Base-by-base conservation (phyloP, 805 yeast genomes). In the Metschnikowia santaceciliae region DNA sequence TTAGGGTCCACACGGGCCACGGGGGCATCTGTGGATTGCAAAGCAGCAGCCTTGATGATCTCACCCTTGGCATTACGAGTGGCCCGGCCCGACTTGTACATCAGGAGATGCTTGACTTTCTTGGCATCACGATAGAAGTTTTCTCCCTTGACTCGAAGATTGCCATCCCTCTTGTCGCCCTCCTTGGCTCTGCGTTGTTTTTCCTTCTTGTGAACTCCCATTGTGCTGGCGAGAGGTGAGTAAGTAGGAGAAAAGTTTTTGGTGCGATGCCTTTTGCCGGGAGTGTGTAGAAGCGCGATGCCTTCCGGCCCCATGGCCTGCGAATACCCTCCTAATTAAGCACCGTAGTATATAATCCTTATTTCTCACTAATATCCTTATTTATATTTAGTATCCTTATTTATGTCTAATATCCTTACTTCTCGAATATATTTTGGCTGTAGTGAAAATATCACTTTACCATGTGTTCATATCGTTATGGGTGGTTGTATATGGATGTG, bases 171-270 rank as follows among this genome's bases (percentile, higher is more conserved):
- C 59, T 82, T 76, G 61, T 85, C 88, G 49, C 86, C 86, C 66
- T 90, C 88, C 64, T 96, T 86, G 51, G 78, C 77, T 65, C 97
- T 82, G 75, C 99, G 85, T 62, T 78, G 79, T 68, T 87, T 88
- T 70, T 92, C 99, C 63, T 90, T 94, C 77, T 92, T 92, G 50
- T 82, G 91, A 30, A 90, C 86, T 65, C 97, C 98, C 99, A 92
- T 92, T 45, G 46, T 51, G 49, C 48, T 30, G 14, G 32, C 15
- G 32, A 36, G 32, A 10, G 20, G 33, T 15, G 47, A 15, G 35
- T 17, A 26, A 26, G 36, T 17, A 13, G 30, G 13, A 36, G 40
- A 44, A 44, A 44, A 44, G 30, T 34, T 44, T 44, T 44, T 44
- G 39, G 41, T 35, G 47, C 47, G 47, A 44, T 44, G 47, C 40